Evolutionary conservation across 2,329 filamentous ascomycete genomes (phyloP).

Genomic region (Pseudovirgaria hyperparasitica): DNA sequence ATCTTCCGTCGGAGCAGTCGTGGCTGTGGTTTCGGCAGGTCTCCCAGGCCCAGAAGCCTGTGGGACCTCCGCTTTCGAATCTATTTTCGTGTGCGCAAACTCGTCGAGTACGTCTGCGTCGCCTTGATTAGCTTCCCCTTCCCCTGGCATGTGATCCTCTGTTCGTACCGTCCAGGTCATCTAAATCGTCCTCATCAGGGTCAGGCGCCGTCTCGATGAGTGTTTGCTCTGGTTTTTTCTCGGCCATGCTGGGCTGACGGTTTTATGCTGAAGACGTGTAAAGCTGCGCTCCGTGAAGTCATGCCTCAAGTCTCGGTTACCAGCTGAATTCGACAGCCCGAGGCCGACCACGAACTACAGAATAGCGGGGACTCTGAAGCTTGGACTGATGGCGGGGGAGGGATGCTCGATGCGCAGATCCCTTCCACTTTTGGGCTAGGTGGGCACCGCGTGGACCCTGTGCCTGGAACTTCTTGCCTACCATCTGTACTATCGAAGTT

Average conservation of each 20-base stretch:
- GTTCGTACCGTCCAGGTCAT: conserved; percentile 72
- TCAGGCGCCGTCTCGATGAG: conserved; percentile 48
- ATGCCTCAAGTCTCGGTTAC: no score
- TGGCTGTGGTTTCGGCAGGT: conserved; percentile 16
- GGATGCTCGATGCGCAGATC: no score
- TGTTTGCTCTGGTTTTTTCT: conserved; percentile 8
- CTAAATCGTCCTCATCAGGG: conserved; percentile 82
- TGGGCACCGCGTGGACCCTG: no score
- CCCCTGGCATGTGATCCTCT: background rate
- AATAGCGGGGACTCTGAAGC: no score
- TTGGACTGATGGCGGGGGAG: no score
- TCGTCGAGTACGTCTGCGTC: conserved; percentile 83
- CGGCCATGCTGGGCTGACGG: no score
- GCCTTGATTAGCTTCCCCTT: background rate
- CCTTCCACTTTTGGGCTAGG: no score
- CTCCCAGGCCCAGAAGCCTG: conserved; percentile 27
- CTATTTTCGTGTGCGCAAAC: conserved; percentile 57
- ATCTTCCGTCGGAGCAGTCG: conserved; percentile 17
- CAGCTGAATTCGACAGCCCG: no score
- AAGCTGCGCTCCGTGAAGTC: background rate
- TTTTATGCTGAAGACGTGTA: background rate
- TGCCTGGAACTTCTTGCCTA: no score
- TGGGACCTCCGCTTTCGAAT: conserved; percentile 29
- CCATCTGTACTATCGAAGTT: no score
- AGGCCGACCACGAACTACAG: no score